These are phyloP conservation scores for Coniochaeta ligniaria DNA, from an alignment of 2,329 filamentous ascomycete species.

Conservation along the genomic window DNA sequence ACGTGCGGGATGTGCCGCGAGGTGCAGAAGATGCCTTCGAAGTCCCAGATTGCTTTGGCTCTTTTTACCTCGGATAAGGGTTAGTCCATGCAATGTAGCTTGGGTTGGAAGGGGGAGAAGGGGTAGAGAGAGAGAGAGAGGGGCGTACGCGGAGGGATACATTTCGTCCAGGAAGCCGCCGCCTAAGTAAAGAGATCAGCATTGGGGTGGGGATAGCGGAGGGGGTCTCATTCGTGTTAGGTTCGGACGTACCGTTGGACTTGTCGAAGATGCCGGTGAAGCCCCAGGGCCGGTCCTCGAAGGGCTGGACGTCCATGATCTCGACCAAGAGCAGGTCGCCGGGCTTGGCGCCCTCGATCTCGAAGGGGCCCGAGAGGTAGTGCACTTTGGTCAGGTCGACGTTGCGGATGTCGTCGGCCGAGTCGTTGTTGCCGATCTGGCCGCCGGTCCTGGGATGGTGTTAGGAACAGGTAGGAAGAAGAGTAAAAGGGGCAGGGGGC, in stretches of 20 bases:
- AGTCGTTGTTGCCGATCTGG: constrained; percentile 84
- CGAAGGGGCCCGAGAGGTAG: constrained; percentile 84
- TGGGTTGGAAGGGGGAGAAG: too few relatives aligned
- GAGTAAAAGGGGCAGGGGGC: neutral
- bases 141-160: constrained; percentile 68
- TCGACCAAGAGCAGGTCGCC: constrained; percentile 82
- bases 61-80: constrained; percentile 10
- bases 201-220: too few relatives aligned
- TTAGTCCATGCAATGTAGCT: too few relatives aligned
- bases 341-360: constrained; percentile 75
- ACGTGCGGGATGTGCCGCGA: constrained; percentile 83
- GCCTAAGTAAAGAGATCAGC: too few relatives aligned
- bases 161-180: constrained; percentile 84
- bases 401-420: constrained; percentile 78
- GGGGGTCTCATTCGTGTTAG: too few relatives aligned
- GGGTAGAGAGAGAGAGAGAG: neutral
- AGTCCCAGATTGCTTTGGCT: constrained; percentile 53
- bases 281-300: constrained; percentile 81
- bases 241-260: too few relatives aligned
- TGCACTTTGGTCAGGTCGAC: constrained; percentile 81
- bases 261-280: constrained; percentile 79
- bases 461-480: neutral
- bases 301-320: constrained; percentile 88
- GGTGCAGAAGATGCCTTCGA: constrained; percentile 61
- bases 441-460: constrained; percentile 52